Evolutionary conservation across 495 filamentous ascomycete genomes (phyloP), one percentile per base, ranked within the genome.

Genomic region (Bacidia rubella): DNA sequence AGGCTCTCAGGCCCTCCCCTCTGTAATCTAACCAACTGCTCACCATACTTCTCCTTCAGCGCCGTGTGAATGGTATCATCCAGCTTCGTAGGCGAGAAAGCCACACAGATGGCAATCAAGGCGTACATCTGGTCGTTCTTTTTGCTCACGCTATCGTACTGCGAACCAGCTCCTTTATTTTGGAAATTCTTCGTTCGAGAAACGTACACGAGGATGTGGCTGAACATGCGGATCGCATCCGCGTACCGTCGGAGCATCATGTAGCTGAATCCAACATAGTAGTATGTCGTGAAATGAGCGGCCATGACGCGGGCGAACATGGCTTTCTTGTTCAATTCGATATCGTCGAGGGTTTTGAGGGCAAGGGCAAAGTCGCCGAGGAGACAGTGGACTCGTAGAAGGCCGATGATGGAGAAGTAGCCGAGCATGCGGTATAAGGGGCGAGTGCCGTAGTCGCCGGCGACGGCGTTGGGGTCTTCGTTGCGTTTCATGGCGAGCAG

Each of bases 111-210:
- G 64, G 92, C 92, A 58, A 98, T 94, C 57, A 98, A 79, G 26
- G 90, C 92, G 63, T 95, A 95, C 92, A 98, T 98, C 76, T 96
- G 92, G 65, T 98, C 93, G 69, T 95, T 97, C 80, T 97, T 95
- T 82, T 98, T 98, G 64, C 83, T 85, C 68, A 97, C 94, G 46
- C 87, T 89, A 66, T 98, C 92, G 73, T 95, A 97, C 69, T 89
- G 88, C 7, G 5, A 9, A 5, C 15, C 41, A 17, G 15, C 9
- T 23, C 90, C 57, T 35, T 77, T 76, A 82, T 98, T 98, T 71
- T 97, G 93, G 80, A 97, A 96, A 74, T 96, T 96, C 84, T 98
- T 98, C 62, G 92, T 98, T 56, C 92, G 81, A 47, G 87, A 94
- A 57, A 97, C 93, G 74, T 98, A 98, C 70, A 98, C 85, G 66